Evolutionary conservation across 2,329 filamentous ascomycete species (phyloP), one percentile per base, ranked within the genome.

Genomic region (Pestalotiopsis sp.): DNA sequence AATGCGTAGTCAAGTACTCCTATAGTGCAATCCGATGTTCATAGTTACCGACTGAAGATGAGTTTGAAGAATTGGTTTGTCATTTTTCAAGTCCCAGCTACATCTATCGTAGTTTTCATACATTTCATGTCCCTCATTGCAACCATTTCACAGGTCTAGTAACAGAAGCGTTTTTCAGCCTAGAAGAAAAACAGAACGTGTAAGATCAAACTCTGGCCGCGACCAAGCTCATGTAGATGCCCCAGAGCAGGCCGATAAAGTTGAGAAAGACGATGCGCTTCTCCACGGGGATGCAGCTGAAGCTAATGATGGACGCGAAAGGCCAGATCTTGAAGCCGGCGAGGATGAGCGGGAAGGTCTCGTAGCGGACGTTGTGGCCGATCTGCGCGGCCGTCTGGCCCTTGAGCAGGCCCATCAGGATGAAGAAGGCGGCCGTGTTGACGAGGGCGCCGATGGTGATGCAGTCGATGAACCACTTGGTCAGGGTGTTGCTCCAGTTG

Each of bases 311-410:
- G 49, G 83, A 85, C 1, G 84, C 85, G 61, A 85, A 77, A 0
- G 85, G 84, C 84, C 85, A 87, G 52, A 87, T 83, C 73, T 85
- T 86, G 73, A 85, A 85, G 2, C 83, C 83, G 3, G 83, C 83
- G 12, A 85, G 75, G 12, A 85, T 85, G 56, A 87, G 80, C 4
- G 83, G 82, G 6, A 85, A 79, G 0, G 83, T 85, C 77, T 85
- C 78, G 59, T 75, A 79, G 60, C 76, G 75, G 57, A 85, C 76
- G 59, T 84, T 85, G 59, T 72, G 71, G 60, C 70, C 74, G 45
- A 85, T 84, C 66, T 80, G 76, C 14, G 69, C 73, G 5, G 70
- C 45, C 0, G 74, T 68, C 70, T 84, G 82, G 3, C 80, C 75
- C 73, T 85, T 85, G 63, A 85, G 72, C 6, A 83, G 66, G 9